Base-by-base conservation (phyloP, 208 protist species). In the Acanthamoeba castellanii region DNA sequence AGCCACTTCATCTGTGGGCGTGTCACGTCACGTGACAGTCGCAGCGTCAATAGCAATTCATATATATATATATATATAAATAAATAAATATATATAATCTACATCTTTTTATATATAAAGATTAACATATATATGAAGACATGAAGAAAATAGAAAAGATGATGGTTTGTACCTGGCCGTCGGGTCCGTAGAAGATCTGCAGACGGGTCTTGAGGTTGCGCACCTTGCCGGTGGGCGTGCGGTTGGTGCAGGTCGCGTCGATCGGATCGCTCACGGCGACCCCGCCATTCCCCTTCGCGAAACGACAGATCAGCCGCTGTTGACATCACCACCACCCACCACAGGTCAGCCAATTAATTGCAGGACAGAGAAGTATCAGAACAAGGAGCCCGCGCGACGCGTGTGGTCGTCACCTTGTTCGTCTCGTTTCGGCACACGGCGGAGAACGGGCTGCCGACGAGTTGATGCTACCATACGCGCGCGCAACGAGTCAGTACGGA, bases 101-200 rank as follows among this genome's bases (percentile, higher is more conserved):
- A 20, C 52, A 57, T 57, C 16, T 20, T 20, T 57, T 16, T 57
- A 20, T n/a, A n/a, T n/a, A 55, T 55, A 55, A 55, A 55, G 37
- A n/a, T n/a, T 32, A 37, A 37, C 13, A 74, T 74, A 74, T 74
- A 57, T 57, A 20, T 57, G 16, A 20, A 57, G 16, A 57, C 52
- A 57, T 57, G 52, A 7, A 7, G 20, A 59, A 59, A 59, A 45
- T 45, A 45, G 42, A 45, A 45, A 45, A 3, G 42, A 45, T 45
- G 42, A 8, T 45, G 42, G 42, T 45, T 2, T 45, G 55, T 59
- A 82, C 74, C 74, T 88, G 81, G 7, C 81, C 52, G 81, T 88
- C 81, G 52, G 81, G 81, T 25, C 81, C 81, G 52, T 88, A 88
- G 81, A 88, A 88, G 22, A 88, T 64, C 47, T 88, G 81, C 50